Base-by-base conservation (phyloP, 2,329 filamentous ascomycete genomes). In the Cercospora zeae-maydis region DNA sequence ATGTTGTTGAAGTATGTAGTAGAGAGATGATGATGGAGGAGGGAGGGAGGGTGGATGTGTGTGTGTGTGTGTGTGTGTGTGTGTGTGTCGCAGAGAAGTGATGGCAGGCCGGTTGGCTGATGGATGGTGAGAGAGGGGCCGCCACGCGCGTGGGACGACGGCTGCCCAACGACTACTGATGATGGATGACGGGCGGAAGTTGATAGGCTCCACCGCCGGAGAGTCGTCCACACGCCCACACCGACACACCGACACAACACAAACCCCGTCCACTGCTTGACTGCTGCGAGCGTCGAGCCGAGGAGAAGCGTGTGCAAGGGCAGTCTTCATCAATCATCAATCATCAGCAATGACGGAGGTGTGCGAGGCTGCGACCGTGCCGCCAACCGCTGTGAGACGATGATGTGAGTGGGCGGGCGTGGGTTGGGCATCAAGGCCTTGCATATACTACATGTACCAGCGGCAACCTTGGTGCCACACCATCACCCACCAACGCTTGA, bases 401-500 rank as follows among this genome's bases (percentile, higher is more conserved):
- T n/a, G n/a, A n/a, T n/a, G n/a, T 51, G 39, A 56, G 54, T 61
- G 58, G 62, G 36, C 47, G 36, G 52, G 52, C 56, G 24, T 36
- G 11, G 39, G 52, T 63, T 63, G 62, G 62, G 62, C 62, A 60
- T 31, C 62, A 63, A 61, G 30, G 57, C 59, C 42, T 45, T 57
- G 42, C 57, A 49, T 45, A 27, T n/a, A n/a, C n/a, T n/a, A n/a
- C n/a, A 27, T 6, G 6, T 3, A 27, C 34, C 52, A 61, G 24
- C 58, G 53, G 52, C 51, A 55, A 62, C 61, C 61, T 59, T 62
- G 61, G 36, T 62, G 61, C 61, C 61, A 63, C 61, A 63, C 61
- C 21, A 49, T 42, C n/a, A n/a, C n/a, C n/a, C 37, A 42, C 37
- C 37, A 42, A 21, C 37, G 9, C 11, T 19, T 42, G 37, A 19